Evolutionary conservation across 2,329 filamentous ascomycete genomes (phyloP).

Genomic region (Cercospora berteroae): DNA sequence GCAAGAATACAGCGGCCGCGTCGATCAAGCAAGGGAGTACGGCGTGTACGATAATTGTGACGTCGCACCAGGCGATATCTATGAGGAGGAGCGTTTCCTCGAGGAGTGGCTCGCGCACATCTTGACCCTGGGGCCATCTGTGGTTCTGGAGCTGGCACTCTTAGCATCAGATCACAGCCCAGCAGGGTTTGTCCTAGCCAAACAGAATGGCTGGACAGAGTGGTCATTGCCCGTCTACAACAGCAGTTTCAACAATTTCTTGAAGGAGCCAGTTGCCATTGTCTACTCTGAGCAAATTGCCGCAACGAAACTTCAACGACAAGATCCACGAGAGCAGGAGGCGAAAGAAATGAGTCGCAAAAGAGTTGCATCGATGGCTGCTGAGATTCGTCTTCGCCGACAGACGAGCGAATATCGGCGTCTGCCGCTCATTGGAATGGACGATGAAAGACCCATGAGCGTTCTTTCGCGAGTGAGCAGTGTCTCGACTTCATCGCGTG

Average conservation of each 20-base stretch:
- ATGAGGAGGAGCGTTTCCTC: conserved; percentile 54
- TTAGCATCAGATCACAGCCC: conserved; percentile 39
- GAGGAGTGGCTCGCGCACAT: conserved; percentile 63
- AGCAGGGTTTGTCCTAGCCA: conserved; percentile 53
- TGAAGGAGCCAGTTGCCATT: conserved; percentile 60
- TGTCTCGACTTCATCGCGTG: background rate
- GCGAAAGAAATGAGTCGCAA: conserved; percentile 42
- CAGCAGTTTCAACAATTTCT: conserved; percentile 55
- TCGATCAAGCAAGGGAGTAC: conserved; percentile 53
- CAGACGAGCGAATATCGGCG: conserved; percentile 39
- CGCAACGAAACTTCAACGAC: conserved; percentile 28
- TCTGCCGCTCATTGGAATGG: conserved; percentile 41
- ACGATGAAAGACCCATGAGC: conserved; percentile 40
- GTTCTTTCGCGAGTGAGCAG: conserved; percentile 28
- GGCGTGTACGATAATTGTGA: conserved; percentile 56
- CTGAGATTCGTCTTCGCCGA: conserved; percentile 43
- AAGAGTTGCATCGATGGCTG: conserved; percentile 44
- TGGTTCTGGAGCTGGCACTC: conserved; percentile 53
- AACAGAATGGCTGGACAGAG: conserved; percentile 54
- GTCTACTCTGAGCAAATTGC: conserved; percentile 56
- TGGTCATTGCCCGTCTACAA: conserved; percentile 52
- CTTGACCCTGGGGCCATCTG: conserved; percentile 57
- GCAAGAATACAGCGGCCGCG: conserved; percentile 55
- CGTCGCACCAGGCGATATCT: conserved; percentile 49
- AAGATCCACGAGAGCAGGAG: conserved; percentile 39